Evolutionary conservation across 148 eudicot genomes (phyloP), one percentile per base, ranked within the genome.

Genomic region (Rhododendron griersonianum): DNA sequence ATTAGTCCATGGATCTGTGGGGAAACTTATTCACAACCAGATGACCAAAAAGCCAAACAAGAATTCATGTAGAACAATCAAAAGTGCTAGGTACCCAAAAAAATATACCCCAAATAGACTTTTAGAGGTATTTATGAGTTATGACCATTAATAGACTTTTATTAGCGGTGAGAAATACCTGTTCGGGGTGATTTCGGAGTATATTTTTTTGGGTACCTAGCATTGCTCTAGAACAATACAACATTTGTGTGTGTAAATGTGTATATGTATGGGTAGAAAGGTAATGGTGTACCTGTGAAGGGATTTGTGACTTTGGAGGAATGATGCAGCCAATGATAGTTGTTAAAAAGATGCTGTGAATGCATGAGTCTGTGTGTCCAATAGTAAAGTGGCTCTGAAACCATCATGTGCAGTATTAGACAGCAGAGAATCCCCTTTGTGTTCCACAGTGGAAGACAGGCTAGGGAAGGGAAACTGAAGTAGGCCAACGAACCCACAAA

Each of bases 311-410:
- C 91, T 77, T 89, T 85, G 41, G 94, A 92, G 65, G 89, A 81
- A 87, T 92, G 94, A 74, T 92, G 92, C 44, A 89, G 84, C 94
- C 94, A 90, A 75, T 92, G 94, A 67, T 90, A 90, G 28, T 84
- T 57, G 48, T 77, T 83, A 80, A 87, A 90, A 3, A 90, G 73
- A 57, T 86, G 15, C 0, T 89, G 80, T 19, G 88, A 81, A 86
- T 92, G 94, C 77, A 90, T 84, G 35, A 80, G 61, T 86, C 92
- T 90, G 37, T 90, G 94, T 13, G 85, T 18, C 87, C 85, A 89
- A 73, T 92, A 90, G 41, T 87, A 92, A n/a, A 92, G 61, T 73
- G 92, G 91, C 80, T 90, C 92, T 86, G 91, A 88, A 50, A 90
- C 55, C 65, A 81, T 90, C 13, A 87, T 47, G 67, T 92, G 94